A percentile compares a stretch with the other conserved stretches of the same genome.
These are phyloP conservation scores for Aureobasidium uvarum DNA, from an alignment of 2,329 filamentous ascomycete genomes.

Conservation along the genomic window DNA sequence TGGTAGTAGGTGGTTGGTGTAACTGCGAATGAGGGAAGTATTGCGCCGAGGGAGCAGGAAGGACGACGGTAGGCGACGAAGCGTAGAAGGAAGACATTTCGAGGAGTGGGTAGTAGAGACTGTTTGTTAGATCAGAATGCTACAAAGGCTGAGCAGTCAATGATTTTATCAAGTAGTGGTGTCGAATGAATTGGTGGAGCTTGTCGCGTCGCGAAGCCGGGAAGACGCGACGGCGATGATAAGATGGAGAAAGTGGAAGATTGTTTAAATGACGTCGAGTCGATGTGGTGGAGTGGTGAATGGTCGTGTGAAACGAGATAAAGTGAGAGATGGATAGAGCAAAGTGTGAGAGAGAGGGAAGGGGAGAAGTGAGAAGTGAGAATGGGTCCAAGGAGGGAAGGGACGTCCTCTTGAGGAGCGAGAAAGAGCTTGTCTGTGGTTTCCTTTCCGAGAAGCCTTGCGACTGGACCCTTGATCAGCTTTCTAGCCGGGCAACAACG, in stretches of 20 bases:
- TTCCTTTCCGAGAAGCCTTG: neutral
- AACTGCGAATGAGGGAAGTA: slow-evolving; percentile 36
- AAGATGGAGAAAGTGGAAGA: slow-evolving; percentile 17
- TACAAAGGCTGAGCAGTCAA: slow-evolving; percentile 13
- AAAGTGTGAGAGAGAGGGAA: neutral
- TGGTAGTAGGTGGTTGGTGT: slow-evolving; percentile 29
- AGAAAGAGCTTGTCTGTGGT: slow-evolving; percentile 14
- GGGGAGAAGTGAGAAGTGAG: neutral
- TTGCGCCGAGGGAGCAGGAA: slow-evolving; percentile 43
- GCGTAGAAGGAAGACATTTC: slow-evolving; percentile 41
- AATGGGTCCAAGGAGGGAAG: neutral
- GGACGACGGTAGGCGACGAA: slow-evolving; percentile 49
- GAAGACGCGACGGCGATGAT: slow-evolving; percentile 22
- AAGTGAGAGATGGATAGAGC: neutral
- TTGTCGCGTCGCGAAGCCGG: slow-evolving; percentile 25
- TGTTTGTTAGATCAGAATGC: slow-evolving; percentile 28
- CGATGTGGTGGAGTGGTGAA: neutral
- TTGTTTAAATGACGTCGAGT: slow-evolving; percentile 26
- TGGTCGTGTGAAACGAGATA: neutral
- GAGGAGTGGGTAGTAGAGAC: slow-evolving; percentile 34
- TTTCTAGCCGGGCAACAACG: slow-evolving; percentile 2
- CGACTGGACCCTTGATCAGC: slow-evolving; percentile 19
- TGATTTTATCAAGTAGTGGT: neutral
- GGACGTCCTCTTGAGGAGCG: slow-evolving; percentile 4
- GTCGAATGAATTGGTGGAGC: neutral